Percentiles rank a stretch among this genome's conserved stretches.
These are phyloP conservation scores for Phlebopus sp. DNA, from an alignment of 1,284 basidiomycete species.

Conservation along the genomic window DNA sequence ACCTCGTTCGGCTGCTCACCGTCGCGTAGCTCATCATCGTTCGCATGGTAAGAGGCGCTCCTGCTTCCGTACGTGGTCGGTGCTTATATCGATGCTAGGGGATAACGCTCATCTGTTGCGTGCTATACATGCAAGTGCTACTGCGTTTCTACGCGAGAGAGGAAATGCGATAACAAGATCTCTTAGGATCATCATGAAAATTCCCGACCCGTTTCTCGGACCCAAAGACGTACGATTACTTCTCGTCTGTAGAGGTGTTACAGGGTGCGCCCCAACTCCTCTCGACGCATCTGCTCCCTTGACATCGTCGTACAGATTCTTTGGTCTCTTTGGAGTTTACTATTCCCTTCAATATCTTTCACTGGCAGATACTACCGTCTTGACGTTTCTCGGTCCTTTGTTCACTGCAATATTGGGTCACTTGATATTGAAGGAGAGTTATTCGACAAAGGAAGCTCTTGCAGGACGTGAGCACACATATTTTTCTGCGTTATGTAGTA, in stretches of 20 bases:
- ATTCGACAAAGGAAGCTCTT: slow-evolving; percentile 55
- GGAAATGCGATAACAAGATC: not conserved
- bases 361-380: slow-evolving; percentile 72
- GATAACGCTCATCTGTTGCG: slow-evolving; percentile 45
- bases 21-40: slow-evolving; percentile 41
- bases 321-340: slow-evolving; percentile 66
- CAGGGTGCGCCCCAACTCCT: slow-evolving; percentile 45
- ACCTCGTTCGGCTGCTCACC: not conserved
- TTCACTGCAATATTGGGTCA: slow-evolving; percentile 68
- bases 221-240: slow-evolving; percentile 64
- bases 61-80: not conserved
- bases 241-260: slow-evolving; percentile 58
- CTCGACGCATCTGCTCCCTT: not conserved
- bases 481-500: slow-evolving; percentile 7
- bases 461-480: slow-evolving; percentile 54
- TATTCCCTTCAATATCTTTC: slow-evolving; percentile 68
- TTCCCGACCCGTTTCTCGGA: slow-evolving; percentile 66
- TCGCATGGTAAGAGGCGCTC: slow-evolving; percentile 41
- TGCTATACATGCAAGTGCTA: slow-evolving; percentile 45
- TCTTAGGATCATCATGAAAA: slow-evolving; percentile 45
- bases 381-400: slow-evolving; percentile 74
- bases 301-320: slow-evolving; percentile 39
- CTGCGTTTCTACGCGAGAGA: not conserved
- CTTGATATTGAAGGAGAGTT: slow-evolving; percentile 64
- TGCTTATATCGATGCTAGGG: slow-evolving; percentile 20